Evolutionary conservation across 345 rosid species (phyloP).

Genomic region (Boechera retrofracta): DNA sequence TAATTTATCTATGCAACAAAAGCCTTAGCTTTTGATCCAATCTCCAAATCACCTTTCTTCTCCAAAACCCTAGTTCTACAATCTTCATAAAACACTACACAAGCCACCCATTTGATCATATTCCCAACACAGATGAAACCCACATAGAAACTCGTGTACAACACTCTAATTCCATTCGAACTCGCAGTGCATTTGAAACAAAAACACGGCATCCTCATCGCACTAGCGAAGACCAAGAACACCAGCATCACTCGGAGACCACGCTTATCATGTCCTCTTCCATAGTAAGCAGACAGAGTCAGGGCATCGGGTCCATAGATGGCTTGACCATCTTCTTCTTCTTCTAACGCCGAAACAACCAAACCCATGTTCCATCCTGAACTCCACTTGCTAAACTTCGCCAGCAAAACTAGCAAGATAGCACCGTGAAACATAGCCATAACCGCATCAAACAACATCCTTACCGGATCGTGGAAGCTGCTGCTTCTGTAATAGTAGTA

Average conservation of each 20-base stretch:
- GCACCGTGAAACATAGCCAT: constrained; percentile 36
- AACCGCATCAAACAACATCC: not conserved
- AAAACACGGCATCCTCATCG: constrained; percentile 45
- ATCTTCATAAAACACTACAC: constrained; percentile 49
- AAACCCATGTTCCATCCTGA: constrained; percentile 55
- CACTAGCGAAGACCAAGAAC: constrained; percentile 40
- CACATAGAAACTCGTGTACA: constrained; percentile 32
- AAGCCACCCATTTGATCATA: constrained; percentile 55
- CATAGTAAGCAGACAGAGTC: constrained; percentile 40
- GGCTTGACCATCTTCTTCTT: constrained; percentile 28
- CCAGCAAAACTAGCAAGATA: constrained; percentile 37
- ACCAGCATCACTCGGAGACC: constrained; percentile 48
- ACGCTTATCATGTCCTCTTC: constrained; percentile 37
- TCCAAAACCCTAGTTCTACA: constrained; percentile 42
- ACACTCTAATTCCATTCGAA: constrained; percentile 13
- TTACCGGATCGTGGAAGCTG: not conserved
- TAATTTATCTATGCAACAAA: not conserved
- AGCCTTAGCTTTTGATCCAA: constrained; percentile 37
- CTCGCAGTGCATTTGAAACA: constrained; percentile 35
- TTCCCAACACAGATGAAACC: constrained; percentile 45
- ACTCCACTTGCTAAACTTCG: constrained; percentile 52
- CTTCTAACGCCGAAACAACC: constrained; percentile 51
- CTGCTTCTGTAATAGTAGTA: not conserved
- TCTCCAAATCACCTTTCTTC: constrained; percentile 48
- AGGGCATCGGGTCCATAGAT: constrained; percentile 46